Base-by-base conservation (phyloP, 345 rosid species). In the Citrus unshiu region DNA sequence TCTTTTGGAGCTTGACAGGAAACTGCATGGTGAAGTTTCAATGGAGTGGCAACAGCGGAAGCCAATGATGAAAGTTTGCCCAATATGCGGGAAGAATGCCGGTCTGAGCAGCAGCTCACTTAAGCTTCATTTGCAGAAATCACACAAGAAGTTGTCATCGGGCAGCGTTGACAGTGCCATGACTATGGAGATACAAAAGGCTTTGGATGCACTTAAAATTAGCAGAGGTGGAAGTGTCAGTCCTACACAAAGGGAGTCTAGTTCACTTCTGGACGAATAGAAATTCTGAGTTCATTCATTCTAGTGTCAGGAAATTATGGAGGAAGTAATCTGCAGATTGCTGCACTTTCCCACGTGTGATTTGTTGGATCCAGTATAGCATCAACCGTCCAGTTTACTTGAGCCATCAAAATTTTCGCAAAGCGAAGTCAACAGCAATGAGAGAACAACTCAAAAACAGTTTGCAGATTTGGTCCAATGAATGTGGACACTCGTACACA, bases 141-240 rank as follows among this genome's bases (percentile, higher is more conserved):
- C 91, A 56, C 99, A 96, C 82, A 93, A 87, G 86, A 92, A 88
- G 85, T 79, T 94, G 46, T 94, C 98, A 35, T 93, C 98, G 18
- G 98, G 98, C 71, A 94, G 99, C 29, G 99, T 97, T 22, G 99
- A 94, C 84, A 94, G 99, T 80, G 99, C 99, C 72, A 97, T 97
- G 98, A 93, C 85, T n/a, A 90, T 92, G 97, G 99, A 94, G 82
- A 97, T 94, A 80, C 93, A 94, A 65, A 97, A 97, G 85, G 97
- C 93, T 73, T 80, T 97, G 79, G 93, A 91, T 21, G 97, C 98
- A 24, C 92, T 96, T 43, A 85, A 89, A 77, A 83, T 96, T 69
- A 88, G 89, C 78, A 83, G 93, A 57, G 84, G 93, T 30, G 94
- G 92, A 32, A 90, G 93, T 56, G 92, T 75, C 78, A 92, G 91